A percentile compares a stretch with the other conserved stretches of the same genome.
Conservation (phyloP, 1,139 yeast genomes). For the Blastobotrys elegans region DNA sequence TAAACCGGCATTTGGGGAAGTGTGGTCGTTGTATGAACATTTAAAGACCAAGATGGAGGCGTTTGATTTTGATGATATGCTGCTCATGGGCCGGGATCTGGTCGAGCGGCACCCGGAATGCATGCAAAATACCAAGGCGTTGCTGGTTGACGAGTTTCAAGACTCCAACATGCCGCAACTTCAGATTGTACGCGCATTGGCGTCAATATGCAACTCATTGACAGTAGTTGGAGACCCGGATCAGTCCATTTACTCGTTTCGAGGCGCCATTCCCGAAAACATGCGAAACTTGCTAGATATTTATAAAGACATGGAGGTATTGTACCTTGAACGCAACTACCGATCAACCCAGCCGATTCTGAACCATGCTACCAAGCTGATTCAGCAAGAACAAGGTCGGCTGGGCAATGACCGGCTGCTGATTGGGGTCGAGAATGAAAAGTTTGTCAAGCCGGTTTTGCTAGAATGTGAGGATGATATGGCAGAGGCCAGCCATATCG, state of each 20-base stretch:
- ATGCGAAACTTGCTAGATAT: conserved; percentile 53
- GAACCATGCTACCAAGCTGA: conserved; percentile 58
- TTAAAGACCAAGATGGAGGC: conserved; percentile 40
- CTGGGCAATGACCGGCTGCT: conserved; percentile 18
- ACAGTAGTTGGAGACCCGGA: conserved; percentile 97
- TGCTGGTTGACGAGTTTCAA: conserved; percentile 89
- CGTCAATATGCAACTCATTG: conserved; percentile 40
- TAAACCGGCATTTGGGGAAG: not conserved
- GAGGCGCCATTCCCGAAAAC: conserved; percentile 72
- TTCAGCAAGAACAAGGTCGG: conserved; percentile 49
- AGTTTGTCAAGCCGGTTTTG: conserved; percentile 40
- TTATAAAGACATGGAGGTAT: conserved; percentile 38
- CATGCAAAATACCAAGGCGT: conserved; percentile 54
- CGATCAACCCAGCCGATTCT: conserved; percentile 71
- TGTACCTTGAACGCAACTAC: conserved; percentile 64
- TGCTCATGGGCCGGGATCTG: conserved; percentile 51
- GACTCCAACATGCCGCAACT: conserved; percentile 81
- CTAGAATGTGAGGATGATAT: conserved; percentile 38
- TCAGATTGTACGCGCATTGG: conserved; percentile 57
- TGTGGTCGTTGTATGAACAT: conserved; percentile 42
- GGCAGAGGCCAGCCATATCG: conserved; percentile 57
- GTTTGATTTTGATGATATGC: conserved; percentile 81
- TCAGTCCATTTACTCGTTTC: conserved; percentile 85
- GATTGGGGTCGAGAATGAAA: conserved; percentile 3
- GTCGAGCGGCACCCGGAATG: conserved; percentile 44